phyloP scores from a whole-genome alignment of 257 asterid genomes.

The Henckelia pumila region DNA sequence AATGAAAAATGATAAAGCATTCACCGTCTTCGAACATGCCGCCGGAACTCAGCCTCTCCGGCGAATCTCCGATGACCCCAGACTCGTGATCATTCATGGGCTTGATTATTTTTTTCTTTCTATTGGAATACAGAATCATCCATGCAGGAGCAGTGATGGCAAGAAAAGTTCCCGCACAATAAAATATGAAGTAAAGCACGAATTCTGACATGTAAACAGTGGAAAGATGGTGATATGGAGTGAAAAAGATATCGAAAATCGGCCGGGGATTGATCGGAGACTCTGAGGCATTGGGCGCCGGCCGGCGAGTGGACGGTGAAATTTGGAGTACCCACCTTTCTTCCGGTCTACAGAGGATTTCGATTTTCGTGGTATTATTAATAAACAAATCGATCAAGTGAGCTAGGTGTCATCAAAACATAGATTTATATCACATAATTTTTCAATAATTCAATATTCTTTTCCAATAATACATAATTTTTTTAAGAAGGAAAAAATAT shows the following conservation, averaged over 20 bases:
- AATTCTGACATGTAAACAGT: slow-evolving; percentile 21
- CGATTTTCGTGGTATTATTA: too few relatives aligned
- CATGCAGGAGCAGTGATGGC: slow-evolving; percentile 40
- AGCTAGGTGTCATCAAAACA: too few relatives aligned
- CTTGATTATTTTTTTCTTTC: slow-evolving; percentile 17
- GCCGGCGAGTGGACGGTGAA: neutral
- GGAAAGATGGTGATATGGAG: slow-evolving; percentile 15
- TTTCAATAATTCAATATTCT: too few relatives aligned
- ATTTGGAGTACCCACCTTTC: neutral
- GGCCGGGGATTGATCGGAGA: slow-evolving; percentile 27
- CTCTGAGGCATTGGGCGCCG: neutral
- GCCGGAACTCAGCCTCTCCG: slow-evolving; percentile 12
- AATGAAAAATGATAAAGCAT: neutral
- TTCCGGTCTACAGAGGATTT: neutral
- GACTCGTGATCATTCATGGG: neutral
- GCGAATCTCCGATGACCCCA: slow-evolving; percentile 17
- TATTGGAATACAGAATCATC: slow-evolving; percentile 21
- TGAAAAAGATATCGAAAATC: slow-evolving; percentile 14
- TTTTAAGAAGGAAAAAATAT: too few relatives aligned
- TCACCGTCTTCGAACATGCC: slow-evolving; percentile 27
- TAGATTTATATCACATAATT: too few relatives aligned
- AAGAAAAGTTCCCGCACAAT: slow-evolving; percentile 27
- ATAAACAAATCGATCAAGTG: too few relatives aligned
- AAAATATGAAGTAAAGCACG: slow-evolving; percentile 19
- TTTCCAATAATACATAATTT: too few relatives aligned